Evolutionary conservation across 352 stramenopile genomes (phyloP).

Genomic region (Pythium insidiosum): DNA sequence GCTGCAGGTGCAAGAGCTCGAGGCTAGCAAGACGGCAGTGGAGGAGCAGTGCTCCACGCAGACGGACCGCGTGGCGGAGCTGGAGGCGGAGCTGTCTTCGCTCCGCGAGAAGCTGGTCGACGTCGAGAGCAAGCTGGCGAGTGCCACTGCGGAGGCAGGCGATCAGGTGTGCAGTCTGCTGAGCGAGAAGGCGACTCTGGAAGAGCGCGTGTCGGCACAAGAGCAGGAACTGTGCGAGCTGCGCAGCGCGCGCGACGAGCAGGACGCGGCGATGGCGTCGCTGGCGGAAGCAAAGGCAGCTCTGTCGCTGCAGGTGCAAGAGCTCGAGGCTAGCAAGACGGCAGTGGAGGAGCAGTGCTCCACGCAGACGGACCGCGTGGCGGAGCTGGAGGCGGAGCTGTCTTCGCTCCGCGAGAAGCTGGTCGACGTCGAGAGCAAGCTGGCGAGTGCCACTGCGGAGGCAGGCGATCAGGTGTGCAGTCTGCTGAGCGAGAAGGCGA

Average conservation of each 20-base stretch:
- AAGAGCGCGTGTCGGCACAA: too few species aligned
- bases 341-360: neutral
- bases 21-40: too few species aligned
- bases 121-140: too few species aligned
- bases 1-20: too few species aligned
- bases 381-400: constrained; percentile 1
- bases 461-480: neutral
- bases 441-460: neutral
- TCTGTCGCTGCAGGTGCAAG: neutral
- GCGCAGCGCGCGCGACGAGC: neutral
- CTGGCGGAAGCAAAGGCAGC: neutral
- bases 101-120: too few species aligned
- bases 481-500: neutral
- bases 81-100: too few species aligned
- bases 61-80: too few species aligned
- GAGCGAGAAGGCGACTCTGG: too few species aligned
- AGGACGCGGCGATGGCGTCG: neutral
- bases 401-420: neutral
- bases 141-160: too few species aligned
- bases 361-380: neutral
- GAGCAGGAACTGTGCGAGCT: neutral
- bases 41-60: too few species aligned
- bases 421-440: neutral
- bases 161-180: too few species aligned
- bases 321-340: neutral